phyloP scores from a whole-genome alignment of 257 asterid species.

The Plantago ovata region DNA sequence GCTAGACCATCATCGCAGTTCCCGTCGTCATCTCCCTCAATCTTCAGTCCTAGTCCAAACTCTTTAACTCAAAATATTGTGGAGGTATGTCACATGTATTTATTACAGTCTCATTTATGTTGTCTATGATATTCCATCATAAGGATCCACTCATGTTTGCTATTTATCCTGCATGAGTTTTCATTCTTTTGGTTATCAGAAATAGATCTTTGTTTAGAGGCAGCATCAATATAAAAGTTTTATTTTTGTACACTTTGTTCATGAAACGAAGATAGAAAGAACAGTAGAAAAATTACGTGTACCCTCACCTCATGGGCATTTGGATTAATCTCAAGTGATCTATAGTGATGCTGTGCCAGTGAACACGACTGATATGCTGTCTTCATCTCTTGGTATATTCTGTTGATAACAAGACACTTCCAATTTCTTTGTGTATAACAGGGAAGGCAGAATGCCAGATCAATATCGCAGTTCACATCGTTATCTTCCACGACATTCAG shows the following conservation, averaged over 20 bases:
- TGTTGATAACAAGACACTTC: slow-evolving; percentile 8
- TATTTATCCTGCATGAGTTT: slow-evolving; percentile 14
- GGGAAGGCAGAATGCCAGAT: slow-evolving; percentile 54
- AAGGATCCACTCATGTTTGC: slow-evolving; percentile 11
- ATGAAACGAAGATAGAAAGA: not conserved
- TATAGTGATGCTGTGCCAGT: slow-evolving; percentile 8
- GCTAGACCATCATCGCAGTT: too few species aligned
- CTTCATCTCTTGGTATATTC: slow-evolving; percentile 3
- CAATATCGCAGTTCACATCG: slow-evolving; percentile 45
- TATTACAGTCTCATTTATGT: slow-evolving; percentile 1
- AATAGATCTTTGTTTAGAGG: slow-evolving; percentile 6
- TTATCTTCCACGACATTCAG: slow-evolving; percentile 44
- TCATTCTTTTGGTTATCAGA: slow-evolving; percentile 13
- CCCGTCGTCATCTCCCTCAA: too few species aligned
- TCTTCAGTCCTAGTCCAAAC: too few species aligned
- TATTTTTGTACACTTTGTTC: slow-evolving; percentile 10
- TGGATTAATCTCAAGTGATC: slow-evolving; percentile 11
- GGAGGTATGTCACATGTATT: not conserved
- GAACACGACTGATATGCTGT: slow-evolving; percentile 11
- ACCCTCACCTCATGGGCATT: not conserved
- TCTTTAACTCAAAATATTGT: too few species aligned
- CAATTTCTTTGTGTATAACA: slow-evolving; percentile 27
- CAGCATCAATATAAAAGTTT: slow-evolving; percentile 7
- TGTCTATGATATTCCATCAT: slow-evolving; percentile 18
- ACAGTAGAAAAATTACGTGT: not conserved